A percentile compares a stretch with the other conserved stretches of the same genome.
phyloP scores from a whole-genome alignment of 495 filamentous ascomycete species.

The Neurospora sp. region DNA sequence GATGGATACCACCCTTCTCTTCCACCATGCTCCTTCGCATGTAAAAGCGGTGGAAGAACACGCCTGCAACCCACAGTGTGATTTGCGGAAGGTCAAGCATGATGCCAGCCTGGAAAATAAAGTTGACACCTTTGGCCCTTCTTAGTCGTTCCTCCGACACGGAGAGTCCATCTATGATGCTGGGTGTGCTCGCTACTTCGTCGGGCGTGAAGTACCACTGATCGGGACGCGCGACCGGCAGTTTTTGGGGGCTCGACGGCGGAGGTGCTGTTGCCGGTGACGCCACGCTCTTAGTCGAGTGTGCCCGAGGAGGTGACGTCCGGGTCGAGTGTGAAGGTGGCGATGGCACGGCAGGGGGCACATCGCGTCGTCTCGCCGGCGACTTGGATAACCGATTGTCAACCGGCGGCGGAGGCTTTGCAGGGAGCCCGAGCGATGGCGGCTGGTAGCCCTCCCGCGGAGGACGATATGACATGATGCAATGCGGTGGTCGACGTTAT shows the following conservation, averaged over 20 bases:
- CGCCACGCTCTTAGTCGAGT: constrained; percentile 29
- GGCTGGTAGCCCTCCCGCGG: constrained; percentile 36
- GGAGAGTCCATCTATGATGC: constrained; percentile 70
- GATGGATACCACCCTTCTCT: constrained; percentile 62
- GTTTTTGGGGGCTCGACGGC: constrained; percentile 23
- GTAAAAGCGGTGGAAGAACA: constrained; percentile 90
- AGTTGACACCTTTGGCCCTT: constrained; percentile 86
- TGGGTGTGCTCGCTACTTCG: constrained; percentile 73
- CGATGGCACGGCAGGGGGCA: constrained; percentile 44
- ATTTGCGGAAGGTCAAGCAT: constrained; percentile 86
- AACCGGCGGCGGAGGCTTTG: constrained; percentile 29
- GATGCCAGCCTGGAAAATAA: constrained; percentile 89
- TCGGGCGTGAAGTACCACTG: constrained; percentile 90
- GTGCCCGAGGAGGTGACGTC: constrained; percentile 40
- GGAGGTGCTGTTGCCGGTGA: constrained; percentile 16
- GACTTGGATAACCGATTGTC: constrained; percentile 30
- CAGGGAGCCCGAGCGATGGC: constrained; percentile 19
- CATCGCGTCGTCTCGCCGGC: constrained; percentile 35
- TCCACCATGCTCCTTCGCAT: constrained; percentile 76
- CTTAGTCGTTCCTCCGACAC: constrained; percentile 63
- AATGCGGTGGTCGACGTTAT: not conserved
- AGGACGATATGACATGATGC: constrained; percentile 42
- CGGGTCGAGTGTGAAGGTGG: constrained; percentile 39
- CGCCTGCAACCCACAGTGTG: constrained; percentile 81
- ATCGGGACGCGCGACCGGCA: constrained; percentile 23